Evolutionary conservation across 345 rosid genomes (phyloP), one percentile per base, ranked within the genome.

Genomic region (Anastatica hierochuntica): DNA sequence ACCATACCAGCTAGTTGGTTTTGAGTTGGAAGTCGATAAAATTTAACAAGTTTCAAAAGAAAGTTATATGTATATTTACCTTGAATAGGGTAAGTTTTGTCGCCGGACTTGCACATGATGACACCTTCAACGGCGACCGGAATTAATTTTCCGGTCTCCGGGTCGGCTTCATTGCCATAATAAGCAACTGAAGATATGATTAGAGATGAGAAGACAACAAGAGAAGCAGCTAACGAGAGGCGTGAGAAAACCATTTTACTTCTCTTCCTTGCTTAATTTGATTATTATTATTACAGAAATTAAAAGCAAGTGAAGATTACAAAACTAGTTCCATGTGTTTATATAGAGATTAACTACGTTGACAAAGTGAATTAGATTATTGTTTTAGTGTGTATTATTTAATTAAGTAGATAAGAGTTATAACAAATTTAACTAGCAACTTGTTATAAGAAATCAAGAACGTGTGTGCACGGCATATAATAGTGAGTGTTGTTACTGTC

Each of bases 21-120:
- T n/a, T n/a, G n/a, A n/a, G n/a, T n/a, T n/a, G n/a, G n/a, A n/a
- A n/a, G n/a, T n/a, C n/a, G n/a, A n/a, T n/a, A n/a, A n/a, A n/a
- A n/a, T 21, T 21, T 21, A 21, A 21, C 24, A 21, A 21, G 5
- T 21, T 21, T 21, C 24, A 21, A 21, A 2, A 21, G 24, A 21
- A 21, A 21, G 20, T 52, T 43, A 51, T 3, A 23, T n/a, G n/a
- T n/a, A n/a, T n/a, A n/a, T n/a, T 31, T 70, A 84, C 94, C 84
- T 79, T 69, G 20, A 49, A 81, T 65, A 12, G 85, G 94, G 65
- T 64, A 44, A 26, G 58, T 19, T 35, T 72, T 68, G 53, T 39
- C 37, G 49, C 72, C 79, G 13, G 75, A 53, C 72, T 56, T 75
- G 53, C 94, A 84, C 66, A 75, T 72, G 53, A 76, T 70, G 49